Evolutionary conservation across 495 filamentous ascomycete genomes (phyloP), one percentile per base, ranked within the genome.

Genomic region (Friedmanniomyces endolithicus): DNA sequence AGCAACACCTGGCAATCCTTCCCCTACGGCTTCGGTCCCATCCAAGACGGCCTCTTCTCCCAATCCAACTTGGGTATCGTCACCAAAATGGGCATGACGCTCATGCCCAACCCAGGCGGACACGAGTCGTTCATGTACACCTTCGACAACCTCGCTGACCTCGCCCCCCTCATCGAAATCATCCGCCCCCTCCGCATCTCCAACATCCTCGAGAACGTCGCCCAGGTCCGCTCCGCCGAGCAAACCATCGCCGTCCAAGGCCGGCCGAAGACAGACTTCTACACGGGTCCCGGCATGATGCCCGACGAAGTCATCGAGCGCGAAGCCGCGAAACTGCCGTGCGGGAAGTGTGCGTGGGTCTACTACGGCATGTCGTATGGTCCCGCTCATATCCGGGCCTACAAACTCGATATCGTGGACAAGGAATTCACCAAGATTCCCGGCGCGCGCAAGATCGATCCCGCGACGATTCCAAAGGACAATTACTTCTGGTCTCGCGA

Each of bases 21-120:
- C 56, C 70, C 72, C 3, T 73, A 77, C 47, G 76, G 73, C 3
- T 81, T 77, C 58, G 79, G 79, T 1, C 79, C 79, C 2, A 70
- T 72, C 34, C 67, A 69, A 25, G 78, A 82, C 59, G 77, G 78
- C 25, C 71, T 81, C 50, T 83, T 83, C 64, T 69, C 71, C 0
- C 79, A 83, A 60, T 71, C 65, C 58, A 78, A 75, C 59, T 70
- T 76, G 44, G 79, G 78, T 20, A 80, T 83, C 46, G 76, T 81
- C 1, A 74, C 70, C 0, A 80, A 81, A 64, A 76, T 83, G 72
- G 77, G 78, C 9, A 68, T 82, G 48, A 73, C 72, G 70, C 58
- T 77, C 19, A 78, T 80, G 76, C 77, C 76, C 2, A 73, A 75
- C 16, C 67, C 68, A 19, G 69, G 69, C 0, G 71, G 65, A 0